These are phyloP conservation scores for Leccinellum luteum DNA, from an alignment of 768 basidiomycete genomes.

Conservation along the genomic window DNA sequence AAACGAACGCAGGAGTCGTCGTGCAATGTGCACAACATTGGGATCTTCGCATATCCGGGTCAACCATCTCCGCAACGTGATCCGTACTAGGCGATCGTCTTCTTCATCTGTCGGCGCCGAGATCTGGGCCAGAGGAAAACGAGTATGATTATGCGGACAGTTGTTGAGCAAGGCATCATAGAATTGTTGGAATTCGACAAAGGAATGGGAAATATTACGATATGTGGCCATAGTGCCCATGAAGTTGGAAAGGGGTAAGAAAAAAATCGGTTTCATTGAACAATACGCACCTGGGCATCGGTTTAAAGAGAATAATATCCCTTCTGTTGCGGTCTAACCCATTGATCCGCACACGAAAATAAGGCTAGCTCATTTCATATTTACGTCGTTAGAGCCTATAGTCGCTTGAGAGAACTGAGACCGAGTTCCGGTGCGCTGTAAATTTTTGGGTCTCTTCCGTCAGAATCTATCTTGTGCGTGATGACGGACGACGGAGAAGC, in stretches of 20 bases:
- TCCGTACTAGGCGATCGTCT: slow-evolving; percentile 92
- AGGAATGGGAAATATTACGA: slow-evolving; percentile 92
- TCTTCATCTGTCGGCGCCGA: slow-evolving; percentile 98
- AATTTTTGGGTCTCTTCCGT: slow-evolving; percentile 77
- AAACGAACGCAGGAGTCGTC: slow-evolving; percentile 93
- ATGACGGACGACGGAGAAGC: slow-evolving; percentile 52
- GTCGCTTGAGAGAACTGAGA: slow-evolving; percentile 69
- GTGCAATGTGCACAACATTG: slow-evolving; percentile 78
- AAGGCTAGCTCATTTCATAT: slow-evolving; percentile 79
- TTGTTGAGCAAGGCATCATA: slow-evolving; percentile 86
- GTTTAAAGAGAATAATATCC: slow-evolving; percentile 88
- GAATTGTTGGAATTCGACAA: slow-evolving; percentile 91
- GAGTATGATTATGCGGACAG: slow-evolving; percentile 95
- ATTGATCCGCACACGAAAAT: slow-evolving; percentile 85
- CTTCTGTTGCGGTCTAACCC: slow-evolving; percentile 92
- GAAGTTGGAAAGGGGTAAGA: slow-evolving; percentile 79
- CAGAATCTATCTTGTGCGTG: slow-evolving; percentile 48
- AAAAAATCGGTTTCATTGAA: neutral
- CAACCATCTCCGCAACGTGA: slow-evolving; percentile 95
- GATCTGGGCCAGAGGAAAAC: slow-evolving; percentile 92
- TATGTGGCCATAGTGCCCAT: slow-evolving; percentile 85
- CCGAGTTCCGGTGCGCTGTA: slow-evolving; percentile 85
- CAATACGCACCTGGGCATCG: slow-evolving; percentile 77
- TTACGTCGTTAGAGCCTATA: slow-evolving; percentile 63
- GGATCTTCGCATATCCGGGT: slow-evolving; percentile 90